Evolutionary conservation across 2,329 filamentous ascomycete species (phyloP).

Genomic region (Venturia carpophila): DNA sequence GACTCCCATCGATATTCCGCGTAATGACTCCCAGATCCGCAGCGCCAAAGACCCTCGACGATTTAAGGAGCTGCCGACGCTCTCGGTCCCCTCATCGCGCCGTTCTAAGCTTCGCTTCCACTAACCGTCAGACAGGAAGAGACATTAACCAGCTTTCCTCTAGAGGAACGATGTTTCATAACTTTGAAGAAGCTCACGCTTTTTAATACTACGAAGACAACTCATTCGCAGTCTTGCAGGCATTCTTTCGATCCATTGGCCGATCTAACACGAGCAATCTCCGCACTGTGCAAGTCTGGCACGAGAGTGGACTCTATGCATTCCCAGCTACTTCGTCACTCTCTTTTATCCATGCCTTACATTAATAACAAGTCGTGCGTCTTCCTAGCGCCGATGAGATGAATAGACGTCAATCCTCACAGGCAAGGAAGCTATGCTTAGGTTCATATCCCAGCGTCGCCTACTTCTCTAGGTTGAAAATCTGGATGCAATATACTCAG

Average conservation of each 20-base stretch:
- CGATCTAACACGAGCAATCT: not conserved
- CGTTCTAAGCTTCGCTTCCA: not conserved
- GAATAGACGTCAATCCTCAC: not conserved
- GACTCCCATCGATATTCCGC: not conserved
- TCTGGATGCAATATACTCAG: not conserved
- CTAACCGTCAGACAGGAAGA: not conserved
- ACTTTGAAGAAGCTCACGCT: not conserved
- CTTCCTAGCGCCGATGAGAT: not conserved
- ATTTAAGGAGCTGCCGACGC: not conserved
- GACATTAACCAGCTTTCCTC: not conserved
- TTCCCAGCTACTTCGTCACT: not conserved
- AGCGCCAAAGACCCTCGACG: not conserved
- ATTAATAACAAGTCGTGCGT: not conserved
- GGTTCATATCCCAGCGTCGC: not conserved
- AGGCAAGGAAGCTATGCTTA: not conserved
- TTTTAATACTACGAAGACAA: not conserved
- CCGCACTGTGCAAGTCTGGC: not conserved
- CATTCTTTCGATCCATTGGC: not conserved
- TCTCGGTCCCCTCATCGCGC: not conserved
- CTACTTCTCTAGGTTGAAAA: not conserved
- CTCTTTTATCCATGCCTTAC: not conserved
- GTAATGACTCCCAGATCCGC: not conserved
- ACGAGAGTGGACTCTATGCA: not conserved
- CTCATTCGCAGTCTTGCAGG: not conserved
- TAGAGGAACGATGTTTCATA: not conserved